Base-by-base conservation (phyloP, 2,329 filamentous ascomycete genomes). In the Aspergillus puulaauensis region DNA sequence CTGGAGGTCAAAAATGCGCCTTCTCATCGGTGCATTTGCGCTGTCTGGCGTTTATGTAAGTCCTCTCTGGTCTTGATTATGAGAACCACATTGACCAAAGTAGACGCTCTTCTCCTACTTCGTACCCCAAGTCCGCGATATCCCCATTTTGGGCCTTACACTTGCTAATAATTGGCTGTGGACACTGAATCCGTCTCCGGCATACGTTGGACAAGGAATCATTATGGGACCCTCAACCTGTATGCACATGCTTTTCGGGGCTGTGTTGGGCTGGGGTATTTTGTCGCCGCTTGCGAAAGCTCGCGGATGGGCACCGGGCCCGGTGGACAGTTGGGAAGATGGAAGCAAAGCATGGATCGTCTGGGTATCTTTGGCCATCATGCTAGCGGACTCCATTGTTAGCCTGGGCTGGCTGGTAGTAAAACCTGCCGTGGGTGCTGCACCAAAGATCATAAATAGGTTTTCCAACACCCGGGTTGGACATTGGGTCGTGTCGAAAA, bases 291-390 rank as follows among this genome's bases (percentile, higher is more conserved):
- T 98, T 7, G 93, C 95, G 4, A 97, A 96, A 73, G 78, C 81
- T 56, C 86, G 84, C 65, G 91, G 90, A 3, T 99, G 95, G 95
- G 95, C 95, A 9, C 90, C 92, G 3, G 95, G 93, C 0, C 82
- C 87, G 1, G 91, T 97, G 1, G 83, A 86, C 55, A 90, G 96
- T 72, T 99, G 95, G 95, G 90, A 93, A 58, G 86, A 82, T 15
- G 95, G 95, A 9, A 96, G 91, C 72, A 97, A 98, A 76, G 95
- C 93, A 40, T 99, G 95, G 95, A 98, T 99, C 59, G 91, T 99
- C 0, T 99, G 95, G 95, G 82, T 96, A 2, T 96, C 91, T 35
- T 79, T 99, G 31, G 91, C 95, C 3, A 97, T 99, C 64, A 99
- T 99, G 95, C 82, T 99, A 24, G 90, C 91, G 21, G 95, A 99